Conservation (phyloP, 2,329 filamentous ascomycete genomes). For the Didymosphaeria variabile region DNA sequence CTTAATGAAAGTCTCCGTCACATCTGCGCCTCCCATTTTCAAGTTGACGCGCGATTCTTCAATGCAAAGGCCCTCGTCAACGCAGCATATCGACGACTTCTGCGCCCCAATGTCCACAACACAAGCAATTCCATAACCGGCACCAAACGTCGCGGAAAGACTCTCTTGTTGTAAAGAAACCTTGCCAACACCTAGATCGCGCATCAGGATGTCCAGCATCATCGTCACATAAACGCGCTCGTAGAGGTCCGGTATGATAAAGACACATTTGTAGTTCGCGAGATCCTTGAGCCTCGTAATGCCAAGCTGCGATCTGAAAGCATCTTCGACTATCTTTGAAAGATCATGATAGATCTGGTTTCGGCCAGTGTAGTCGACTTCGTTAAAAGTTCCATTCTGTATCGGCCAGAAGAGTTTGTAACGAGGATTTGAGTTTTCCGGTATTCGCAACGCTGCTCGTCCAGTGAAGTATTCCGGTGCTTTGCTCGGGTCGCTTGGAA, state of each 20-base stretch:
- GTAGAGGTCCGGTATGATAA: constrained; percentile 95
- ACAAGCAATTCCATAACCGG: constrained; percentile 91
- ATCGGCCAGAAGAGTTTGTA: constrained; percentile 96
- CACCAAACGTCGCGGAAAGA: constrained; percentile 91
- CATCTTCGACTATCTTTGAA: constrained; percentile 84
- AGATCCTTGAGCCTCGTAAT: constrained; percentile 81
- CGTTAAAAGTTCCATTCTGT: constrained; percentile 85
- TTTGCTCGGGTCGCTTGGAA: constrained; percentile 66
- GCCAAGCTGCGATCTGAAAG: constrained; percentile 84
- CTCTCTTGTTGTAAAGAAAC: constrained; percentile 97
- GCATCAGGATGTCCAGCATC: constrained; percentile 83
- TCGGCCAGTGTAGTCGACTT: constrained; percentile 83
- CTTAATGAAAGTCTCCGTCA: constrained; percentile 93
- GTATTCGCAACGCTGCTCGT: constrained; percentile 81
- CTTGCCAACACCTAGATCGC: constrained; percentile 86
- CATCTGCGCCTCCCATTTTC: constrained; percentile 91
- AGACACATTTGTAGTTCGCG: constrained; percentile 93
- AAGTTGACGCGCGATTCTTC: constrained; percentile 95
- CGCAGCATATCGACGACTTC: constrained; percentile 96
- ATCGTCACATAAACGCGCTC: constrained; percentile 92
- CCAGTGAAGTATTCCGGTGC: constrained; percentile 84
- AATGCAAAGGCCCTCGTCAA: constrained; percentile 93
- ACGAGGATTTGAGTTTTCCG: constrained; percentile 85
- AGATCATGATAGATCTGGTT: constrained; percentile 87
- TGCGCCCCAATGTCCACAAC: constrained; percentile 97